Evolutionary conservation across 495 filamentous ascomycete species (phyloP).

Genomic region (Wilcoxina mikolae): DNA sequence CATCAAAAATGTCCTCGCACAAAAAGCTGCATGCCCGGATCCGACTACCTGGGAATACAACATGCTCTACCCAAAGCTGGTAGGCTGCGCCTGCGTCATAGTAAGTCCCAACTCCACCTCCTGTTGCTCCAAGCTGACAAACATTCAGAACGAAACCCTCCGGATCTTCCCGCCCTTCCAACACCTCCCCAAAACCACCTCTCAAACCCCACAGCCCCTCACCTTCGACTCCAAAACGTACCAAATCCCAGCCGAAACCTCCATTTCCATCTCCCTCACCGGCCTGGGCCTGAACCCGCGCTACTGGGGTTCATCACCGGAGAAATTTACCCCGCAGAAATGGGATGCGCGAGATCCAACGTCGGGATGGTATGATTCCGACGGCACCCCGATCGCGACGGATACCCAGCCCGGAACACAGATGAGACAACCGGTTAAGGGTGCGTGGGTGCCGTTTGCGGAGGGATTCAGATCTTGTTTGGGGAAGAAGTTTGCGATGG

Average conservation of each 20-base stretch:
- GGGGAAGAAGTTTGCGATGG: constrained; percentile 28
- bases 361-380: constrained; percentile 8
- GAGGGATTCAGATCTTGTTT: constrained; percentile 25
- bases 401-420: constrained; percentile 12
- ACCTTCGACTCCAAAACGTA: constrained; percentile 21
- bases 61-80: constrained; percentile 29
- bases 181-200: constrained; percentile 31
- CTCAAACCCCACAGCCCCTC: constrained; percentile 15
- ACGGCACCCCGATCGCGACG: too few relatives aligned
- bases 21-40: constrained; percentile 21
- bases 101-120: constrained; percentile 20
- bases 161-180: constrained; percentile 33
- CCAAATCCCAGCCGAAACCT: constrained; percentile 29
- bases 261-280: constrained; percentile 29
- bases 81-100: constrained; percentile 30
- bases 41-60: constrained; percentile 32
- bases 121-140: neutral
- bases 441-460: constrained; percentile 22
- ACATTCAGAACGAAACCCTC: constrained; percentile 31
- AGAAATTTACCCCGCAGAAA: constrained; percentile 26
- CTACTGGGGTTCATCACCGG: constrained; percentile 34
- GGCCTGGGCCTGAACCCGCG: constrained; percentile 33
- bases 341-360: constrained; percentile 12
- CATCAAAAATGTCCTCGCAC: constrained; percentile 33
- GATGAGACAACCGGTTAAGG: constrained; percentile 28